Evolutionary conservation across 169 alveolate genomes (phyloP).

Genomic region (Plasmodium knowlesi): DNA sequence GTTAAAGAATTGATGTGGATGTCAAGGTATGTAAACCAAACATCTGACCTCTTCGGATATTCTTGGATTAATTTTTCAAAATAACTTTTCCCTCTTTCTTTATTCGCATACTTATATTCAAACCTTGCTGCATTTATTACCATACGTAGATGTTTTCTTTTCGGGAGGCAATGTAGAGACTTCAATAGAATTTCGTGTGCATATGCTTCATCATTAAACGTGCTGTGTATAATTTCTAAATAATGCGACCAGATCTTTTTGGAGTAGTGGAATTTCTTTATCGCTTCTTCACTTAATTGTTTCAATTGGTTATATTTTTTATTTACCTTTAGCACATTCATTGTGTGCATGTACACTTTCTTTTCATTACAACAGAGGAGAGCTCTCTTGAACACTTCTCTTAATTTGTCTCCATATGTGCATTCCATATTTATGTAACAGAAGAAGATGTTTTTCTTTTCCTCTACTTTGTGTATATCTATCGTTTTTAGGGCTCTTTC

Average conservation of each 20-base stretch:
- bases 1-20: constrained; percentile 82
- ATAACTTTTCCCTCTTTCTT: constrained; percentile 84
- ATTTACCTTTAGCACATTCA: constrained; percentile 75
- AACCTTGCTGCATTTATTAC: constrained; percentile 85
- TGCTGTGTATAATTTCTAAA: constrained; percentile 51
- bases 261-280: constrained; percentile 80
- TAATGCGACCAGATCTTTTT: constrained; percentile 77
- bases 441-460: constrained; percentile 85
- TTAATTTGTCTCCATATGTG: constrained; percentile 82
- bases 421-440: constrained; percentile 89
- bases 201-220: constrained; percentile 76
- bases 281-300: constrained; percentile 79
- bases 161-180: constrained; percentile 72
- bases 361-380: constrained; percentile 81
- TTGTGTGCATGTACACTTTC: constrained; percentile 79
- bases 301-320: constrained; percentile 76
- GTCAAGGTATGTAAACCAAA: constrained; percentile 88
- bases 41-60: constrained; percentile 88
- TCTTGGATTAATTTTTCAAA: constrained; percentile 88
- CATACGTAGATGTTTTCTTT: constrained; percentile 78
- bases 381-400: constrained; percentile 81
- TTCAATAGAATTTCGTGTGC: constrained; percentile 72
- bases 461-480: constrained; percentile 83
- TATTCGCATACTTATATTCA: constrained; percentile 83
- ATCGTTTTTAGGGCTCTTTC: constrained; percentile 85